A percentile compares a stretch with the other conserved stretches of the same genome.
These are phyloP conservation scores for Lasiodiplodia gonubiensis DNA, from an alignment of 2,329 filamentous ascomycete genomes.

Conservation along the genomic window DNA sequence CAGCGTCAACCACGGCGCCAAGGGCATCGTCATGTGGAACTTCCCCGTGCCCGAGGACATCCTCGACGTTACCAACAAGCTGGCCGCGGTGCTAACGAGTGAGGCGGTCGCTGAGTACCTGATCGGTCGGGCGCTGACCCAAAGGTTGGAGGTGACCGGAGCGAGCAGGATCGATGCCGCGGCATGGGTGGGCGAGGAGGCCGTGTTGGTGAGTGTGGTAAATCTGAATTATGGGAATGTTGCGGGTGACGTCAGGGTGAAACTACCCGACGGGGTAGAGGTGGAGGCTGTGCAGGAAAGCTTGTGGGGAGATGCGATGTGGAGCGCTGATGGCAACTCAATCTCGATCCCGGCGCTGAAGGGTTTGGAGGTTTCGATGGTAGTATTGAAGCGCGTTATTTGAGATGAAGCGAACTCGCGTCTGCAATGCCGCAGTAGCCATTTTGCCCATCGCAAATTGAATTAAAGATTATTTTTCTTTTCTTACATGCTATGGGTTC, in stretches of 20 bases:
- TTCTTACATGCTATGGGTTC: no score
- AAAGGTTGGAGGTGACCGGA: conserved; percentile 33
- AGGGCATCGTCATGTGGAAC: conserved; percentile 56
- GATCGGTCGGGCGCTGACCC: conserved; percentile 41
- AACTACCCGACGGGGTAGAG: conserved; percentile 29
- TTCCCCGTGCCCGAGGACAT: conserved; percentile 46
- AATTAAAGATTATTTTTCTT: no score
- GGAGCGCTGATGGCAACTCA: background rate
- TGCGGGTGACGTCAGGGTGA: conserved; percentile 29
- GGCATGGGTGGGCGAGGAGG: conserved; percentile 46
- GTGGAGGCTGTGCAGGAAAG: background rate
- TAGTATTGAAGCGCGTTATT: background rate
- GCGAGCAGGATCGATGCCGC: conserved; percentile 47
- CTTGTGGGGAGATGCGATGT: background rate
- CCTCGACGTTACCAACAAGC: conserved; percentile 39
- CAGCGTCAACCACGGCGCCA: conserved; percentile 57
- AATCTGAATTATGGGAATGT: conserved; percentile 41
- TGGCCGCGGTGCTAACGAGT: conserved; percentile 50
- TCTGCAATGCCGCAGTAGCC: no score
- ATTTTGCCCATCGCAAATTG: no score
- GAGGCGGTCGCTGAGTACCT: conserved; percentile 45
- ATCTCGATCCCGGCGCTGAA: background rate
- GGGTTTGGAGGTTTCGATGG: conserved; percentile 9
- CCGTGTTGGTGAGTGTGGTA: conserved; percentile 49
- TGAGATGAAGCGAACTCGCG: background rate